Conservation (phyloP, 495 filamentous ascomycete species). For the Chaetomium cochliodes region DNA sequence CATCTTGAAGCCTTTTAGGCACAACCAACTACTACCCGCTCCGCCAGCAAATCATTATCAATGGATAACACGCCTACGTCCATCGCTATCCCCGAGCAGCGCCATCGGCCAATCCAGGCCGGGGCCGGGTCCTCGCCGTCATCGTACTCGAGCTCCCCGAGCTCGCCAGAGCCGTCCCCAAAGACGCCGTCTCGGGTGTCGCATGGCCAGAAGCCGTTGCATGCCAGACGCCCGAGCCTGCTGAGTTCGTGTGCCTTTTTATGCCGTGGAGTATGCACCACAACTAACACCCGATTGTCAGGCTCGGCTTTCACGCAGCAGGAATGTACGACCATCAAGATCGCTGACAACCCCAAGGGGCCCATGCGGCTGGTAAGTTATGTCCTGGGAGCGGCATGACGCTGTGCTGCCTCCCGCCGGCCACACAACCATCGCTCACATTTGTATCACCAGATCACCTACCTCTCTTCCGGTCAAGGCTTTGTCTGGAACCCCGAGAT, state of each 20-base stretch:
- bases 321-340: slow-evolving; percentile 67
- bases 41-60: background rate
- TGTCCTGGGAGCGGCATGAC: background rate
- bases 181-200: slow-evolving; percentile 34
- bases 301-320: slow-evolving; percentile 62
- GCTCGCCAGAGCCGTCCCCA: slow-evolving; percentile 40
- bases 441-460: slow-evolving; percentile 56
- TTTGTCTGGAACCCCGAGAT: slow-evolving; percentile 71
- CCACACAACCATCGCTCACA: slow-evolving; percentile 18
- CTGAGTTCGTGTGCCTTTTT: slow-evolving; percentile 41
- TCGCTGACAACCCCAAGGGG: slow-evolving; percentile 61
- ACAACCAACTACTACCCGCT: background rate
- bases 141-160: slow-evolving; percentile 55
- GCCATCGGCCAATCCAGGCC: slow-evolving; percentile 40
- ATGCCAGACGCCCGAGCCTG: slow-evolving; percentile 54
- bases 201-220: slow-evolving; percentile 44
- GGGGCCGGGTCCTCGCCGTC: slow-evolving; percentile 49
- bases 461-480: slow-evolving; percentile 65
- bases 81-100: slow-evolving; percentile 51
- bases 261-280: background rate
- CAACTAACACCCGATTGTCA: slow-evolving; percentile 34
- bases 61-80: slow-evolving; percentile 50
- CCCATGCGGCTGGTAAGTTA: slow-evolving; percentile 59
- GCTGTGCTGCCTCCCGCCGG: background rate
- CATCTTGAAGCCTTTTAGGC: background rate